A percentile compares a stretch with the other conserved stretches of the same genome.
Evolutionary conservation across 306 rosid genomes (phyloP).

Genomic region (Acacia confusa): DNA sequence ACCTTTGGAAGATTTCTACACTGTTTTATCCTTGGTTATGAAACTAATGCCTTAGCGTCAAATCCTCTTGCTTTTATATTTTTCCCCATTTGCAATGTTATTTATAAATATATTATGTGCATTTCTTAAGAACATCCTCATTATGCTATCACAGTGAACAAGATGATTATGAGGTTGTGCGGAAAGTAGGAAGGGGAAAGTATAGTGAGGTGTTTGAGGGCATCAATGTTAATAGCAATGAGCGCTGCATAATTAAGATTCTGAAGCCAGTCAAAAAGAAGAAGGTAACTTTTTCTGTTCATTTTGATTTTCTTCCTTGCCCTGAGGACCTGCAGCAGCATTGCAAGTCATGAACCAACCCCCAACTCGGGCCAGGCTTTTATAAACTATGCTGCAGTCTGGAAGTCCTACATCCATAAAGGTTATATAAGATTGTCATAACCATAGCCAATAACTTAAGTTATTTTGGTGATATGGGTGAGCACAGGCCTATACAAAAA

Average conservation of each 20-base stretch:
- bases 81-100: background rate
- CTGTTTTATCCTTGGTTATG: background rate
- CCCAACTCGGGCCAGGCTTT: background rate
- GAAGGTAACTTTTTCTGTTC: constrained; percentile 48
- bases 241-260: constrained; percentile 87
- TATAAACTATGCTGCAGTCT: background rate
- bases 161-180: constrained; percentile 91
- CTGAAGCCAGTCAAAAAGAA: constrained; percentile 95
- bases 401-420: background rate
- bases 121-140: background rate
- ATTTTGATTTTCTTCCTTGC: constrained; percentile 13
- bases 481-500: background rate
- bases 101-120: background rate
- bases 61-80: background rate
- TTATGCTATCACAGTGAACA: constrained; percentile 54
- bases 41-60: background rate
- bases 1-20: constrained; percentile 10
- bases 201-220: constrained; percentile 95
- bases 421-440: background rate
- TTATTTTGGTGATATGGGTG: background rate
- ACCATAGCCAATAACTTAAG: background rate
- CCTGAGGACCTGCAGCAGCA: constrained; percentile 9
- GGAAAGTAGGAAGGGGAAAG: constrained; percentile 93
- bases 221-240: constrained; percentile 75
- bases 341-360: background rate